Evolutionary conservation across 768 basidiomycete genomes (phyloP), one percentile per base, ranked within the genome.

Genomic region (Tylopilus vinaceipallidus): DNA sequence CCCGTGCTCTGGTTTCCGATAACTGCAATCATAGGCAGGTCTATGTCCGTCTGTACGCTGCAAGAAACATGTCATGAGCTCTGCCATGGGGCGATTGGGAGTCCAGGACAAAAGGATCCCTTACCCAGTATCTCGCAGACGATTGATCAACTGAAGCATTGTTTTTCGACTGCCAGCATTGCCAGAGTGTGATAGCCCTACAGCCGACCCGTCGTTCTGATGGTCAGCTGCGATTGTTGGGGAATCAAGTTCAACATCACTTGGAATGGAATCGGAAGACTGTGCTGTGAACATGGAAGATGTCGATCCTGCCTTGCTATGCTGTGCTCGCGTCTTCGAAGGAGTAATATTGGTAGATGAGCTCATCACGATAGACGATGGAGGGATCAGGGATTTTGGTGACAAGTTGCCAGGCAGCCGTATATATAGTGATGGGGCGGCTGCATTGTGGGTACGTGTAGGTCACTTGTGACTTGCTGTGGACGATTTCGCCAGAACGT

Each of bases 1-100:
- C 88, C 88, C 0, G 84, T 84, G 37, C 82, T 85, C 54, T 90
- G 88, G 2, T 74, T 77, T 1, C 88, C 87, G n/a, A 88, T 77
- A 35, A 88, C 88, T 0, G 81, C 83, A 27, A 90, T 87, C 53
- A 81, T 79, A 0, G 88, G 88, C 0, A 90, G 68, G 56, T 88
- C 84, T 9, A 91, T 79, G 45, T 89, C 84, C 12, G 77, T 71
- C 52, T 88, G 80, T 0, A 84, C 83, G 0, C 87, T 88, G 37
- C 5, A 1, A 10, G 49, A 17, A 20, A 14, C 5, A 16, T 5
- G 45, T 20, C 30, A 12, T 39, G 16, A 53, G n/a, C 11, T n/a
- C n/a, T n/a, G n/a, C n/a, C n/a, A n/a, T n/a, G n/a, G n/a, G n/a
- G n/a, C n/a, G n/a, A 22, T 4, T 19, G 6, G 14, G 20, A 38